Base-by-base conservation (phyloP, 2,329 filamentous ascomycete genomes). In the Penicillium polonicum region DNA sequence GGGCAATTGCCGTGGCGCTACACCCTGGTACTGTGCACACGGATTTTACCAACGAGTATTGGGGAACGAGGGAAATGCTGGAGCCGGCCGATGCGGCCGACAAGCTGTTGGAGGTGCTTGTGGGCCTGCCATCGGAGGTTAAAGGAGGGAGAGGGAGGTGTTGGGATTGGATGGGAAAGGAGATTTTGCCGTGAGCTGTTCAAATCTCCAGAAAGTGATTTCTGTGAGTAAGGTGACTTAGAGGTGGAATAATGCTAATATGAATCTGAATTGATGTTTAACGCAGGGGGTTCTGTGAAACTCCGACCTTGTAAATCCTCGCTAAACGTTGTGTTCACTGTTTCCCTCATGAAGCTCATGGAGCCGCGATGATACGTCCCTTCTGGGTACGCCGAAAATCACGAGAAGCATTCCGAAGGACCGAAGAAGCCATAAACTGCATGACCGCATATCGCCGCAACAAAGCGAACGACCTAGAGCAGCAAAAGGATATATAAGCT, bases 1-100 rank as follows among this genome's bases (percentile, higher is more conserved):
- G 83, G 51, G 89, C 88, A 0, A 79, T 91, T 63, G 85, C 85
- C 1, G 76, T 95, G 12, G 83, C 82, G 10, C 81, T 94, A 68
- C 91, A 94, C 74, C 91, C 91, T 1, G 90, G 91, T 3, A 94
- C 90, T 1, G 90, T 94, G 48, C 86, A 83, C 77, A 94, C 90
- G 50, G 86, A 83, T 10, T 76, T 95, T 60, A 91, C 86, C 61
- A 82, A 79, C 67, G 85, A 86, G 43, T 94, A 90, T 69, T 93
- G 89, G 90, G 78, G 69, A 0, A 84, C 80, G 41, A 85, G 88
- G 64, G 86, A 87, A 72, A 75, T 94, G 64, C 87, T 93, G 64
- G 84, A 80, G 58, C 80, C 85, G 1, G 85, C 87, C 60, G 87
- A 83, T 68, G 85, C 88, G 21, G 89, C 84, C 0, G 83, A 84